Base-by-base conservation (phyloP, 2,329 filamentous ascomycete species). In the Alternaria sp. region DNA sequence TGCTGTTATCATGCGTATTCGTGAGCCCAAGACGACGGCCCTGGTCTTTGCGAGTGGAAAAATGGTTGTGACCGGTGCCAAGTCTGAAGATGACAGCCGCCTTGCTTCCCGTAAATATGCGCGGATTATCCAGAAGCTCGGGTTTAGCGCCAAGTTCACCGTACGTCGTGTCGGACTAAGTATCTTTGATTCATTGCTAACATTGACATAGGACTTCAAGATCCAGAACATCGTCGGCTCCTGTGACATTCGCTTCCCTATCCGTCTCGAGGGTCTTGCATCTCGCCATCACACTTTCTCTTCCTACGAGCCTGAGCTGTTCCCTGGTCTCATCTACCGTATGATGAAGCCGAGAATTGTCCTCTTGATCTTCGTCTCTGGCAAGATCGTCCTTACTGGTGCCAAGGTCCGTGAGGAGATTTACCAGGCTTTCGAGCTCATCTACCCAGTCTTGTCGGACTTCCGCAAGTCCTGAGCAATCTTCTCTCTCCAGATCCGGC, bases 281-380 rank as follows among this genome's bases (percentile, higher is more conserved):
- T 95, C 90, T 69, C 92, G 93, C 81, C 95, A 99, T 86, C 94
- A 98, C 85, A 97, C 97, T 83, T 99, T 98, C 74, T 74, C 71
- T 39, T 97, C 93, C 57, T 99, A 99, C 80, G 95, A 99, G 80
- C 95, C 95, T 68, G 95, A 99, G 78, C 80, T 99, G 78, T 99
- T 98, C 86, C 95, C 95, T 74, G 95, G 95, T 87, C 89, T 99
- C 51, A 99, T 99, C 82, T 99, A 99, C 82, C 93, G 95, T 79
- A 99, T 99, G 95, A 97, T 98, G 85, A 98, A 98, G 85, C 95
- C 95, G 21, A 98, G 98, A 88, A 97, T 98, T 69, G 94, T 98
- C 53, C 88, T 98, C 26, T 84, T 98, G 76, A 97, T 99, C 80
- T 98, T 98, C 83, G 94, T 98, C 73, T 95, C 90, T 74, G 95